Base-by-base conservation (phyloP, 2,329 filamentous ascomycete genomes). In the Fusarium staphyleae region DNA sequence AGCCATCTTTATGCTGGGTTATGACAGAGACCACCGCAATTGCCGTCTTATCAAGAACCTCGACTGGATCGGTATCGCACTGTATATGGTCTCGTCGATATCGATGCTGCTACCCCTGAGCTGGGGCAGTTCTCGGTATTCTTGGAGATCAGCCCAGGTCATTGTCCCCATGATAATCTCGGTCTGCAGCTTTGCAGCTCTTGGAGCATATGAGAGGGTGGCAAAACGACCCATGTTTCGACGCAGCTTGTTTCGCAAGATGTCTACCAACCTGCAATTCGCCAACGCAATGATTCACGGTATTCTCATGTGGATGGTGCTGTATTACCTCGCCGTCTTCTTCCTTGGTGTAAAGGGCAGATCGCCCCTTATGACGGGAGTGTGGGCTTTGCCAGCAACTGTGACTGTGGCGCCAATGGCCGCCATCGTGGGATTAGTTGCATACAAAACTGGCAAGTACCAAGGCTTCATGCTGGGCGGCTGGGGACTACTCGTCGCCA, bases 341-440 rank as follows among this genome's bases (percentile, higher is more conserved):
- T 67, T 61, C 41, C 52, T 69, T 8, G 63, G 56, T 2, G 55
- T 69, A 44, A 67, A 63, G 39, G 41, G 45, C 13, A 49, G 55
- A 14, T 47, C 59, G 13, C 56, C 67, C 5, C 42, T 68, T 3
- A 60, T 60, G 56, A 62, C 67, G 5, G 67, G 66, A 8, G 76
- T 87, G 1, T 82, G 81, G 13, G 69, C 81, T 22, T 81, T 87
- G 42, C 85, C 85, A 0, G 77, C 85, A 57, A 83, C 82, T 0
- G 81, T 87, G 58, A 87, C 85, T 2, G 82, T 89, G 9, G 85
- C 85, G 0, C 85, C 87, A 0, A 79, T 83, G 45, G 81, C 82
- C 4, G 75, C 86, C 30, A 66, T 81, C 0, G 80, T 82, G 5
- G 86, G 85, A 13, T 66, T 83, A 40, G 52, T 79, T 5, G 82